Conservation (phyloP, 2,329 filamentous ascomycete genomes). For the Aspergillus pseudoterreus region DNA sequence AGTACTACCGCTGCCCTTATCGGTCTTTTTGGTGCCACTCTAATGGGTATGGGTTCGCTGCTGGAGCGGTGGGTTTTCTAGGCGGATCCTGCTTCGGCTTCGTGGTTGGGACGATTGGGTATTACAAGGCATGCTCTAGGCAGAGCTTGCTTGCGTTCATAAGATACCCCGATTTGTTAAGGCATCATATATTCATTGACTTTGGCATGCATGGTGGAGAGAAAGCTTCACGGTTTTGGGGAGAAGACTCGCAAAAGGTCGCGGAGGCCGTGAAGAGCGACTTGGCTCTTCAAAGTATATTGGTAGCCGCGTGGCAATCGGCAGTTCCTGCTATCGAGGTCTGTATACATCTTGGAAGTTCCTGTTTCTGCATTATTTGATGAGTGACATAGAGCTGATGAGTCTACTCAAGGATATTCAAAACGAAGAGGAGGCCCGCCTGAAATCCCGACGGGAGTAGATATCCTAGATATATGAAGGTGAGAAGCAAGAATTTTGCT, state of each 20-base stretch:
- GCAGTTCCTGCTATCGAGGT: slow-evolving; percentile 3
- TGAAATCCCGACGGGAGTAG: too few relatives aligned
- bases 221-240: not conserved
- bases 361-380: not conserved
- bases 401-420: not conserved
- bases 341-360: not conserved
- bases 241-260: not conserved
- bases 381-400: not conserved
- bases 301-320: slow-evolving; percentile 2
- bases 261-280: not conserved
- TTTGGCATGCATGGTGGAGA: slow-evolving; percentile 1
- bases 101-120: not conserved
- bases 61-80: slow-evolving; percentile 1
- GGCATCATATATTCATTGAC: not conserved
- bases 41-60: not conserved
- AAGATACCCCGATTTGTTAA: not conserved
- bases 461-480: too few relatives aligned
- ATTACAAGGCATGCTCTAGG: not conserved
- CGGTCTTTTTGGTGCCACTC: not conserved
- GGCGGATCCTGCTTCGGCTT: slow-evolving; percentile 3
- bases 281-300: not conserved
- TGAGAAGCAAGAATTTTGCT: too few relatives aligned
- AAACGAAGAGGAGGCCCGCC: not conserved
- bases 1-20: not conserved
- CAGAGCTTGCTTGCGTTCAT: not conserved